Percentiles rank a stretch among this genome's conserved stretches.
Evolutionary conservation across 2,329 filamentous ascomycete species (phyloP).

Genomic region (Alternaria conjuncta): DNA sequence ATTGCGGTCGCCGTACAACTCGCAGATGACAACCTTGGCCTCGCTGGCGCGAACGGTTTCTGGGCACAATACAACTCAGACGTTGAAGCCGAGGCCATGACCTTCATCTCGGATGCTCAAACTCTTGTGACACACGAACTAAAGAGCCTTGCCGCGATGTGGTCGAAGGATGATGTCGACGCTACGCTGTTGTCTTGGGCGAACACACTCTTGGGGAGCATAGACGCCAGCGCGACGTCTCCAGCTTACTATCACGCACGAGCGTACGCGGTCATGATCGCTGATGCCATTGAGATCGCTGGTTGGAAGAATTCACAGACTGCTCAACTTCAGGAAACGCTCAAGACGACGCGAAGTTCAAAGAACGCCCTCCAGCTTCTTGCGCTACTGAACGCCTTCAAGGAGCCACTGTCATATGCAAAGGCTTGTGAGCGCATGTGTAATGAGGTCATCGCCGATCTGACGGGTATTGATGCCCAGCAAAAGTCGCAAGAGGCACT

Average conservation of each 20-base stretch:
- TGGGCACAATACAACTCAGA: constrained; percentile 57
- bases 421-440: constrained; percentile 59
- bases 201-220: constrained; percentile 28
- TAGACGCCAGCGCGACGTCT: constrained; percentile 28
- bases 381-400: constrained; percentile 57
- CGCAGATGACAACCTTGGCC: constrained; percentile 65
- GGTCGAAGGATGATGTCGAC: constrained; percentile 20
- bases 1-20: constrained; percentile 63
- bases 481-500: constrained; percentile 53
- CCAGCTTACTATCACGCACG: constrained; percentile 53
- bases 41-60: constrained; percentile 62
- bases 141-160: constrained; percentile 16
- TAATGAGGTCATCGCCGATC: constrained; percentile 66
- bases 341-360: constrained; percentile 40
- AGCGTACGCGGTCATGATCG: constrained; percentile 45
- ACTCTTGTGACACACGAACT: constrained; percentile 55
- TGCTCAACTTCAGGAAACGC: constrained; percentile 43
- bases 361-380: constrained; percentile 56
- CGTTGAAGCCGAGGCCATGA: constrained; percentile 59
- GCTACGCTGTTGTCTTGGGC: constrained; percentile 37
- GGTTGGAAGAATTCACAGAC: constrained; percentile 49
- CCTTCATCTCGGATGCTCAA: constrained; percentile 60
- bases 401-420: constrained; percentile 56
- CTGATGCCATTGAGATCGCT: constrained; percentile 51
- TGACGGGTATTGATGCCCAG: constrained; percentile 61